Conservation (phyloP, 257 asterid genomes). For the Phtheirospermum japonicum region DNA sequence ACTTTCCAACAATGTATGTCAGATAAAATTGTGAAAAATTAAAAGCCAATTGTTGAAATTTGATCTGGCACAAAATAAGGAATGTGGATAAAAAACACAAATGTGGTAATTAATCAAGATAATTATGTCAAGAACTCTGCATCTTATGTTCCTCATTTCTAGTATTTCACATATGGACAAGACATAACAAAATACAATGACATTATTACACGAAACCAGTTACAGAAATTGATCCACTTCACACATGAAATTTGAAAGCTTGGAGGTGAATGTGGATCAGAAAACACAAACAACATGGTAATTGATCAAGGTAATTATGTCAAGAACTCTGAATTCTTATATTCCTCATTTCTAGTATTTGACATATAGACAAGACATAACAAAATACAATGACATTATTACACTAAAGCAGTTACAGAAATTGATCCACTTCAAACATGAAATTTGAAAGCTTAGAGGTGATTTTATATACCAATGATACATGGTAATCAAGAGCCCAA, state of each 20-base stretch:
- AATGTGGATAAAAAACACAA: background rate
- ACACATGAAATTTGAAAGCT: background rate
- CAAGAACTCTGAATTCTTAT: background rate
- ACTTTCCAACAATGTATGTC: background rate
- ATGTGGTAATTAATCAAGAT: background rate
- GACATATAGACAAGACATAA: background rate
- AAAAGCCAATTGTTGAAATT: slow-evolving; percentile 1
- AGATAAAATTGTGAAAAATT: background rate
- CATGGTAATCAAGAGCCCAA: no score
- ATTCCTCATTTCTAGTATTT: background rate
- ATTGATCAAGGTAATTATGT: background rate
- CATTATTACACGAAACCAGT: background rate
- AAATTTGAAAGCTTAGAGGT: background rate
- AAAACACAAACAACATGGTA: background rate
- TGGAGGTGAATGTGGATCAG: no score
- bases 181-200: background rate
- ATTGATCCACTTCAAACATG: background rate
- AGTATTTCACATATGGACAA: background rate
- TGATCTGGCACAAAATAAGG: no score
- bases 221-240: background rate
- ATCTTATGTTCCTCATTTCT: background rate
- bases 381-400: background rate
- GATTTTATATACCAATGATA: no score
- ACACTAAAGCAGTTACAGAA: background rate
- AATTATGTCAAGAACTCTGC: background rate